A percentile compares a stretch with the other conserved stretches of the same genome.
Evolutionary conservation across 2,329 filamentous ascomycete genomes (phyloP).

Genomic region (Penicillium sp.): DNA sequence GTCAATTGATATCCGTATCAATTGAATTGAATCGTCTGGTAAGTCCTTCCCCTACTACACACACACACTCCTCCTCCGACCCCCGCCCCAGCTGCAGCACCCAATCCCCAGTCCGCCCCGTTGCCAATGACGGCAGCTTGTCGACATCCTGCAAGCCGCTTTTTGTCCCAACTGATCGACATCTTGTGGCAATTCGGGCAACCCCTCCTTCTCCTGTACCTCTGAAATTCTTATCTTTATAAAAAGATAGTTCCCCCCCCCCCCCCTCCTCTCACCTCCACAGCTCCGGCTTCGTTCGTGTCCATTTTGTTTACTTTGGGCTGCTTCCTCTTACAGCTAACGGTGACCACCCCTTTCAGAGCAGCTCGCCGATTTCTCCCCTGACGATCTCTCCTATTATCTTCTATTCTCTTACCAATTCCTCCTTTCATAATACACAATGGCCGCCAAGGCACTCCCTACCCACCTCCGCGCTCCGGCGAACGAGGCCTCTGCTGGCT

Average conservation of each 20-base stretch:
- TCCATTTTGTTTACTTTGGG: background rate
- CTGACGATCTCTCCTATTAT: slow-evolving; percentile 12
- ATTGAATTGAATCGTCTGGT: slow-evolving; percentile 4
- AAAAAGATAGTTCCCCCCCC: slow-evolving; percentile 10
- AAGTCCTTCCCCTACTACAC: background rate
- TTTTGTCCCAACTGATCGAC: slow-evolving; percentile 31
- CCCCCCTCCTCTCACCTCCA: background rate
- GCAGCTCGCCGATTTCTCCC: background rate
- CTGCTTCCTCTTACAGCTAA: slow-evolving; percentile 1
- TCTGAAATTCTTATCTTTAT: background rate
- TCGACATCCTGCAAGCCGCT: slow-evolving; percentile 28
- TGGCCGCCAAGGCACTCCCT: slow-evolving; percentile 79
- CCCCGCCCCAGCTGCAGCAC: background rate
- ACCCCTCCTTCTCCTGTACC: slow-evolving; percentile 22
- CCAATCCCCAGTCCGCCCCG: slow-evolving; percentile 7
- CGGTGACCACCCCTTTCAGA: slow-evolving; percentile 5
- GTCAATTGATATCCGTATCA: background rate
- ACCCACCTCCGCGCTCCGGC: slow-evolving; percentile 74
- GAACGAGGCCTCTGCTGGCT: slow-evolving; percentile 42
- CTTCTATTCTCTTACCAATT: slow-evolving; percentile 6
- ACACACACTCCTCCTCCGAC: too few relatives aligned
- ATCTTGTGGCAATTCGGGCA: slow-evolving; percentile 32
- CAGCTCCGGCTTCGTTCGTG: background rate
- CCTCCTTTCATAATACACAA: slow-evolving; percentile 44
- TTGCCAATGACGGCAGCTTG: slow-evolving; percentile 38